Base-by-base conservation (phyloP, 208 protist genomes). In the Trichomonas vaginalis region DNA sequence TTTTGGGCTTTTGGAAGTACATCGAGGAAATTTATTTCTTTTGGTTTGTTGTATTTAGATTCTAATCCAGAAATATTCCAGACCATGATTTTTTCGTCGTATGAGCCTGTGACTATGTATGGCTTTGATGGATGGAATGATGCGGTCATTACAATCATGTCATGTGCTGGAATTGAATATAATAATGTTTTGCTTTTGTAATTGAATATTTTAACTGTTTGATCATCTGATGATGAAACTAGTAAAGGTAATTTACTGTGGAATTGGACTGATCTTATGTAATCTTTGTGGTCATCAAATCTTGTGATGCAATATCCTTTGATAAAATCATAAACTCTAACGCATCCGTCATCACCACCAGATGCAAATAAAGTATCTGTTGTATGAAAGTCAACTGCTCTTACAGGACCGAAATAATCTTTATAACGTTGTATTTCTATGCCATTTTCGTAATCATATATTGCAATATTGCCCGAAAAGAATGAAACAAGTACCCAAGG, bases 121-220 rank as follows among this genome's bases (percentile, higher is more conserved):
- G 45, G 95, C n/a, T 96, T 23, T 1, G 96, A 12, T 12, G 96
- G 95, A 92, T 97, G 97, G 95, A 97, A 97, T 27, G 96, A 92
- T 21, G 99, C 99, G 96, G 98, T 99, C 99, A 99, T 99, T 42
- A 99, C 99, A 97, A 99, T 99, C 97, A 99, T 99, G 70, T 98
- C 98, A 96, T 99, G 98, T 17, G 98, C 99, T 35, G 99, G 98
- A 61, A 99, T 97, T n/a, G 98, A 98, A 15, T 97, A 97, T 35
- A 99, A 97, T 97, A 98, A 99, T 47, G 96, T 97, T 51, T 98
- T 97, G 40, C 97, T 98, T 47, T 95, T 90, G 96, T 96, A 97
- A 95, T 97, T 97, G 96, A 96, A 97, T 96, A 99, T 99, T 49
- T 99, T 97, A 88, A 99, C 98, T 40, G 99, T 99, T 96, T 99